A percentile compares a stretch with the other conserved stretches of the same genome.
phyloP scores from a whole-genome alignment of 805 yeast species.

The Candida arabinofermentans region DNA sequence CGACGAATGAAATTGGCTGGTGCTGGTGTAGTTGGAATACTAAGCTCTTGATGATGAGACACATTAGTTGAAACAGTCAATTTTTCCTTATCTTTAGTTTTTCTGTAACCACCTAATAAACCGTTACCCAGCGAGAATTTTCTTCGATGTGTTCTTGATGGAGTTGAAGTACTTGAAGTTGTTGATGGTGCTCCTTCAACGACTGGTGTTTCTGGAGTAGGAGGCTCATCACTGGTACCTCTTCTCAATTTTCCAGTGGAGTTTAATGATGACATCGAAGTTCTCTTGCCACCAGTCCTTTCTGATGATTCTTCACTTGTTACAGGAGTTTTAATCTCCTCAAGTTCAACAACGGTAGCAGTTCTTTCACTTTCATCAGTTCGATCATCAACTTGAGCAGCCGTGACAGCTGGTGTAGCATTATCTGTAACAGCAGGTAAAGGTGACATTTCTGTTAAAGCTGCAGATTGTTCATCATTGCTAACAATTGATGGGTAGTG shows the following conservation, averaged over 20 bases:
- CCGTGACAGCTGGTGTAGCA: constrained; percentile 1
- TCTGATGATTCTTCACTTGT: constrained; percentile 20
- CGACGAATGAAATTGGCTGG: constrained; percentile 34
- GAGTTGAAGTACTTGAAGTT: constrained; percentile 30
- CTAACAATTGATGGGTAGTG: constrained; percentile 50
- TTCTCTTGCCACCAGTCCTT: constrained; percentile 13
- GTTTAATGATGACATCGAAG: constrained; percentile 18
- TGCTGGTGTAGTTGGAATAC: constrained; percentile 36
- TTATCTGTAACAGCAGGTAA: neutral
- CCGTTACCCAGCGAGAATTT: constrained; percentile 62
- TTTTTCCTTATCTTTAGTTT: constrained; percentile 36
- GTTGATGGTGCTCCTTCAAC: constrained; percentile 16
- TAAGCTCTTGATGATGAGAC: constrained; percentile 39
- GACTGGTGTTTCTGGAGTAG: constrained; percentile 12
- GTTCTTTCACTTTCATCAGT: constrained; percentile 16
- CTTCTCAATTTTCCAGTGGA: constrained; percentile 14
- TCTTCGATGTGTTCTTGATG: constrained; percentile 43
- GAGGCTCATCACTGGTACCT: constrained; percentile 8
- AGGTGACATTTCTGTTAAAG: neutral
- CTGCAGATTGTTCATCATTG: constrained; percentile 2
- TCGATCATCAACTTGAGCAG: constrained; percentile 1
- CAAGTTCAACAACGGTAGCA: constrained; percentile 18
- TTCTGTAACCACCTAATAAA: constrained; percentile 47
- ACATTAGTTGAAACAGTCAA: constrained; percentile 30
- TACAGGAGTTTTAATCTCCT: constrained; percentile 10